Base-by-base conservation (phyloP, 495 filamentous ascomycete species). In the Parathielavia hyrcaniae region DNA sequence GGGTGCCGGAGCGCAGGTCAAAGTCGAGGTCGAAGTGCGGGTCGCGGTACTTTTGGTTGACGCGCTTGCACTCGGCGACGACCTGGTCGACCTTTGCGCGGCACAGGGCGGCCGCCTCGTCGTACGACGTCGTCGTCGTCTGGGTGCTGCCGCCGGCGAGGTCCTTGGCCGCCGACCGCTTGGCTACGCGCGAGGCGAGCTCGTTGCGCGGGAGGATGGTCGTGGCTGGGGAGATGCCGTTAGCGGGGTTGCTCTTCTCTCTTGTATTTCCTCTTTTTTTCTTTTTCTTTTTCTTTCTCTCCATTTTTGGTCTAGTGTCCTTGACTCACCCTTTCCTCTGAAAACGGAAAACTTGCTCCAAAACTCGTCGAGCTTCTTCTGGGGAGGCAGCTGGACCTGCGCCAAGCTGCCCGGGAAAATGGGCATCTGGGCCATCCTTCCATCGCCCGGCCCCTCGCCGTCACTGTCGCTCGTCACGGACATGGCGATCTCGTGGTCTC, bases 41-140 rank as follows among this genome's bases (percentile, higher is more conserved):
- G 71, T 97, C 91, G 5, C 86, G 81, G 66, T 96, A 97, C 69
- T 92, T 95, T 67, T 90, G 85, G 69, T 97, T 96, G 57, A 93
- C 76, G 10, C 88, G 79, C 23, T 83, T 76, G 69, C 91, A 96
- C 71, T 96, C 90, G 60, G 79, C 83, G 10, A 86, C 82, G 64
- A 96, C 95, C 64, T 89, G 86, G 35, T 81, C 82, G 7, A 96
- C 91, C 51, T 90, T 89, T 45, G 76, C 77, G 54, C 73, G 71
- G 72, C 92, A 96, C 48, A 81, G 79, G 5, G 75, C 77, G 19
- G 77, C 81, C 2, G 89, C 90, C 63, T 91, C 81, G 50, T 90
- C 82, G 64, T 89, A 95, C 5, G 84, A 86, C 41, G 81, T 80
- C 60, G 79, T 77, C 4, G 82, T 67, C 13, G 68, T 66, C 22